A percentile compares a stretch with the other conserved stretches of the same genome.
phyloP scores from a whole-genome alignment of 176 grass and related monocot species.

The Aechmea fasciata region DNA sequence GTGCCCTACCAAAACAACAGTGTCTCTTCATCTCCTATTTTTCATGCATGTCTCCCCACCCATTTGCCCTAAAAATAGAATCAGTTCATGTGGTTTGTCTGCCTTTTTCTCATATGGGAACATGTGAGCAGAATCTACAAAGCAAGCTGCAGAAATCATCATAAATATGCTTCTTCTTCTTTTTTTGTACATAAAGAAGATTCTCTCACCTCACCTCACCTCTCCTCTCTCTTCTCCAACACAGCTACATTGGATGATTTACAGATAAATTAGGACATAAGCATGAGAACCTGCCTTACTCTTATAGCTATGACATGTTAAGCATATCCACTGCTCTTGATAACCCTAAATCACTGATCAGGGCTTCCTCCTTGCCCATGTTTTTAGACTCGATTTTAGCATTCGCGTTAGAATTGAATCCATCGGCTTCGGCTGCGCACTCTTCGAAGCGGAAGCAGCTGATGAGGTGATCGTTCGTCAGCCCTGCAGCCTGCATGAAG shows the following conservation, averaged over 20 bases:
- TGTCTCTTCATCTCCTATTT: background rate
- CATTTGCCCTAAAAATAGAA: too few relatives aligned
- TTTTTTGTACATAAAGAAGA: constrained; percentile 29
- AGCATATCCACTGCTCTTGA: constrained; percentile 23
- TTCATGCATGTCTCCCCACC: background rate
- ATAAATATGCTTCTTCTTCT: constrained; percentile 7
- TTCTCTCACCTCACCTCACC: constrained; percentile 15
- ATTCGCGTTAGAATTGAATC: constrained; percentile 13
- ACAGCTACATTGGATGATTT: constrained; percentile 14
- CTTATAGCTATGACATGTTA: constrained; percentile 41
- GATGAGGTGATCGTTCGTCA: constrained; percentile 80
- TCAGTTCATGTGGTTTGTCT: too few relatives aligned
- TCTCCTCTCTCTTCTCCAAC: constrained; percentile 8
- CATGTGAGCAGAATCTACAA: constrained; percentile 22
- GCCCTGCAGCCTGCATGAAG: constrained; percentile 91
- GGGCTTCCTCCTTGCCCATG: constrained; percentile 15
- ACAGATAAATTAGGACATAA: constrained; percentile 26
- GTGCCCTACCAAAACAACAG: constrained; percentile 8
- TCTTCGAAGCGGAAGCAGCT: constrained; percentile 69
- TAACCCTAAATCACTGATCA: constrained; percentile 4
- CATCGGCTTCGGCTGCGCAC: constrained; percentile 25
- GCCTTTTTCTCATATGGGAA: too few relatives aligned
- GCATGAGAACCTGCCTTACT: constrained; percentile 5
- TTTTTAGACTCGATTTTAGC: constrained; percentile 15
- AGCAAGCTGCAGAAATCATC: constrained; percentile 23